These are phyloP conservation scores for Amaranthus cruentus DNA, from an alignment of 148 eudicot genomes.

Conservation along the genomic window DNA sequence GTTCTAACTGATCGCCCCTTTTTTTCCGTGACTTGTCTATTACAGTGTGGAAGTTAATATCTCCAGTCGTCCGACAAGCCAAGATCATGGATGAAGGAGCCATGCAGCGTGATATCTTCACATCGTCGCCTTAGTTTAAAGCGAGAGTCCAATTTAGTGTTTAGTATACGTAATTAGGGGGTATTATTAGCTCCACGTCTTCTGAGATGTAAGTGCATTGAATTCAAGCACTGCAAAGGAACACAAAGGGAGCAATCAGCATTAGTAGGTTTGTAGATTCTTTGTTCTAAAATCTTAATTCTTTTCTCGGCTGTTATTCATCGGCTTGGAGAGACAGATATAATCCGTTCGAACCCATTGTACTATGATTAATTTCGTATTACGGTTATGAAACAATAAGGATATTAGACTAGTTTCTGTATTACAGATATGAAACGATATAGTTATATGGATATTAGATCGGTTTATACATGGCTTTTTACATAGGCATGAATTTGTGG, in stretches of 20 bases:
- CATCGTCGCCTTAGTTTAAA: slow-evolving; percentile 9
- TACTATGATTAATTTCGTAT: background rate
- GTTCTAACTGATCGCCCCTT: background rate
- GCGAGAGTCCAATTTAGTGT: background rate
- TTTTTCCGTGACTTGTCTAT: background rate
- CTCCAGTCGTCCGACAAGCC: slow-evolving; percentile 56
- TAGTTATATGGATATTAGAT: too few species aligned
- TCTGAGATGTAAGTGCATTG: background rate
- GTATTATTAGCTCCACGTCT: background rate
- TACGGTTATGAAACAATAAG: background rate
- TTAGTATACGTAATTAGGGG: background rate
- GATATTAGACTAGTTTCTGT: too few species aligned
- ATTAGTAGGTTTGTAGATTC: slow-evolving; percentile 7
- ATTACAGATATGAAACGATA: too few species aligned
- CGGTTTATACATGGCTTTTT: too few species aligned
- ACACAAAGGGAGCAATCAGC: background rate
- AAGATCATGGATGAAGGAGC: slow-evolving; percentile 63
- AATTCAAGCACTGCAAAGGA: background rate
- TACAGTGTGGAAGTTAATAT: slow-evolving; percentile 88
- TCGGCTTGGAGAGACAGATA: background rate
- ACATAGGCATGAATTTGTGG: too few species aligned
- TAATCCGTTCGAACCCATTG: background rate
- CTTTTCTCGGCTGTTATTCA: background rate
- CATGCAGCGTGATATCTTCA: slow-evolving; percentile 9
- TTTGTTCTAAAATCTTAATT: slow-evolving; percentile 13